phyloP scores from a whole-genome alignment of 169 alveolate species.

The Condylostoma magnum region DNA sequence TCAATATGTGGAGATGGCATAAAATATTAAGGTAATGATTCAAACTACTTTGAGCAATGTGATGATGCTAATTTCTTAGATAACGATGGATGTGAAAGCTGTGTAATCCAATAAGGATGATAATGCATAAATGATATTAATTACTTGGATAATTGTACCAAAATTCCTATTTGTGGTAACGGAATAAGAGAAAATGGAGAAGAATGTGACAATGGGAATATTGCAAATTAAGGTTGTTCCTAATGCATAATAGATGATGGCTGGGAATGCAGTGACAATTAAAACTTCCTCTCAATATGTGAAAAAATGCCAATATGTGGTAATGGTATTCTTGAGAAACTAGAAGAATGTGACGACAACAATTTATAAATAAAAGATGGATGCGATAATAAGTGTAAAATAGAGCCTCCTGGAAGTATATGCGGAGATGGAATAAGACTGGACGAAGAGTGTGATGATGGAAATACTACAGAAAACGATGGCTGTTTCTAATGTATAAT shows the following conservation, averaged over 20 bases:
- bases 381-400: neutral
- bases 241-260: slow-evolving; percentile 25
- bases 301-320: neutral
- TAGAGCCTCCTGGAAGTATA: slow-evolving; percentile 34
- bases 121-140: too few relatives aligned
- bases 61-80: slow-evolving; percentile 47
- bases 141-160: too few relatives aligned
- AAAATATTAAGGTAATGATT: too few relatives aligned
- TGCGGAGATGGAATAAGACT: slow-evolving; percentile 49
- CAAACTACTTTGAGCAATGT: slow-evolving; percentile 35
- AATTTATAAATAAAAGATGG: neutral
- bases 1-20: slow-evolving; percentile 52
- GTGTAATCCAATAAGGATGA: too few relatives aligned
- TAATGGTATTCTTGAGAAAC: neutral
- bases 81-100: slow-evolving; percentile 56
- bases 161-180: slow-evolving; percentile 26
- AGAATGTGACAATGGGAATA: slow-evolving; percentile 30
- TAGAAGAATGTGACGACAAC: slow-evolving; percentile 13
- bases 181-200: slow-evolving; percentile 15
- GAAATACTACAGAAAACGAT: slow-evolving; percentile 35
- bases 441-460: slow-evolving; percentile 47
- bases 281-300: neutral
- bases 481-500: too few relatives aligned
- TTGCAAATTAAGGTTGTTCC: slow-evolving; percentile 37
- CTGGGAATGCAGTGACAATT: slow-evolving; percentile 23